Percentiles rank a stretch among this genome's conserved stretches.
These are phyloP conservation scores for Alternaria novae-zelandiae DNA, from an alignment of 2,329 filamentous ascomycete genomes.

Conservation along the genomic window DNA sequence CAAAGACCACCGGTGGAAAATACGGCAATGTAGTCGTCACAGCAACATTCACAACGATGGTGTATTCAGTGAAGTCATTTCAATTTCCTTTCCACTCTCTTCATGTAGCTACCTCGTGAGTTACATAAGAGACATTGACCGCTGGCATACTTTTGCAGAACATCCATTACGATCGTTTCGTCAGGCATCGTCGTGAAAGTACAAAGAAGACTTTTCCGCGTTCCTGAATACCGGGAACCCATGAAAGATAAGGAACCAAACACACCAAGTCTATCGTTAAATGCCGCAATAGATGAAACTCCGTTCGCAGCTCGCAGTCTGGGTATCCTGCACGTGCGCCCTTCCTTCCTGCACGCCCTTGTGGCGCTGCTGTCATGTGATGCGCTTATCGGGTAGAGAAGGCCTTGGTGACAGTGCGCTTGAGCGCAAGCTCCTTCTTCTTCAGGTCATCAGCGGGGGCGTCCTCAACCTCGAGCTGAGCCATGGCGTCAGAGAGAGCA, in stretches of 20 bases:
- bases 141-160: constrained; percentile 30
- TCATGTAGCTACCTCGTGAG: constrained; percentile 20
- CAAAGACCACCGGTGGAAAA: neutral
- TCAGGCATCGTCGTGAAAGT: constrained; percentile 39
- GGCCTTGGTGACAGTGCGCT: constrained; percentile 97
- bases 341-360: constrained; percentile 21
- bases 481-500: constrained; percentile 96
- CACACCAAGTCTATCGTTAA: constrained; percentile 46
- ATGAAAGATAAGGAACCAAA: constrained; percentile 38
- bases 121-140: constrained; percentile 29
- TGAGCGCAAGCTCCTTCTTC: constrained; percentile 99
- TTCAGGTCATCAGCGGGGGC: constrained; percentile 91
- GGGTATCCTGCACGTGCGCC: constrained; percentile 39
- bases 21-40: neutral
- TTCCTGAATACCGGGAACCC: constrained; percentile 32
- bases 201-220: constrained; percentile 36
- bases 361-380: constrained; percentile 9
- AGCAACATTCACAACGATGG: neutral
- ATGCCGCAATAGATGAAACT: constrained; percentile 41
- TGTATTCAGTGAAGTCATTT: constrained; percentile 13
- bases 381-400: constrained; percentile 81
- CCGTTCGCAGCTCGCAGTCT: constrained; percentile 38
- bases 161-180: constrained; percentile 34
- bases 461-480: constrained; percentile 93
- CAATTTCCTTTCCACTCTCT: constrained; percentile 27